Evolutionary conservation across 176 grass and related monocot genomes (phyloP), one percentile per base, ranked within the genome.

Genomic region (Zoysia pacifica): DNA sequence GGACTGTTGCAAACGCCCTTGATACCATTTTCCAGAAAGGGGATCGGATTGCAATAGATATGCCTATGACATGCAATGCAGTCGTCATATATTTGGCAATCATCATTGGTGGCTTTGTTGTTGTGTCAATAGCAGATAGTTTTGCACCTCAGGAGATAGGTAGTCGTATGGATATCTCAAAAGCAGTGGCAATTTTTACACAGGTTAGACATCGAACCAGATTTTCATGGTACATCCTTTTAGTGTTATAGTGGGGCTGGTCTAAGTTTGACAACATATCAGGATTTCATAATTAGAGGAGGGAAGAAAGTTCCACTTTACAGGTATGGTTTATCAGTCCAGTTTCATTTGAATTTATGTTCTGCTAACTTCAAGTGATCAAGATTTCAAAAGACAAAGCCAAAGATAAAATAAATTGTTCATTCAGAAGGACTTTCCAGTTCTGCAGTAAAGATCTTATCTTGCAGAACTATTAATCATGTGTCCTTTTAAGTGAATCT

Each of bases 51-150:
- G 95, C 95, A 72, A 93, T 94, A 55, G 90, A 98, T 70, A 98
- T 94, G 95, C 95, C 95, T 83, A 93, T 98, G 95, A 94, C 95
- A 72, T 98, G 90, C 78, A 86, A 87, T 55, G 92, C 95, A 54
- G 95, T 98, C 15, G 86, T 98, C 70, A 87, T 94, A 87, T 98
- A 98, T 80, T 71, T 98, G 53, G 90, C 90, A 40, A 91, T 93
- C 77, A 67, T 98, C 79, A 78, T 98, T 48, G 84, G 91, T 76
- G 95, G 95, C 42, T 90, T 84, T 79, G 81, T 93, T 91, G 95
- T 98, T 78, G 95, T 98, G 53, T 94, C 90, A 49, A 98, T 98
- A 89, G 90, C 95, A 74, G 95, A 98, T 78, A 98, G 95, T 81
- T 94, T 98, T 76, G 81, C 87, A 48, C 77, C 92, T 56, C 87